Evolutionary conservation across 2,329 filamentous ascomycete genomes (phyloP), one percentile per base, ranked within the genome.

Genomic region (Cytospora schulzeri): DNA sequence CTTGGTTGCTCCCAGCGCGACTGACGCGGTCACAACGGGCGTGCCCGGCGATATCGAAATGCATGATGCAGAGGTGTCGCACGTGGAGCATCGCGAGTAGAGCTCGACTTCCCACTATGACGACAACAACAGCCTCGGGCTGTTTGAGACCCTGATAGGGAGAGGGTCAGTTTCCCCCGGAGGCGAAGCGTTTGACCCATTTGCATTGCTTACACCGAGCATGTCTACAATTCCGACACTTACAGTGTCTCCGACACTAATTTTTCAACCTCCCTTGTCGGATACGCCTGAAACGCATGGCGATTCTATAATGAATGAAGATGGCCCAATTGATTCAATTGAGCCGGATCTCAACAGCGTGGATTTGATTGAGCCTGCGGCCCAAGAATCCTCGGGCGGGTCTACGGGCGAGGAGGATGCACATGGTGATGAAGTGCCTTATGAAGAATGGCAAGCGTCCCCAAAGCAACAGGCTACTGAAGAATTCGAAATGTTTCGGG

Each of bases 11-110:
- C 38, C 53, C 38, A 56, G 38, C 12, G 28, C 41, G 24, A 54
- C 59, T 7, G 59, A 35, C 5, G 52, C 48, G 38, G 29, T 56
- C 59, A 50, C 48, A 38, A 38, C 45, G 33, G 55, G 41, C 38
- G 11, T 56, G 22, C 45, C n/a, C 8, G 45, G 9, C 38, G 60
- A 62, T 11, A 9, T 62, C 41, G 60, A 62, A 28, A 62, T 62
- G 60, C 60, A 56, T 52, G 60, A 62, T 33, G 52, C 60, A 56
- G 60, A 62, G 41, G 60, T 62, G 17, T 48, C 60, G 35, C 38
- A 56, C 53, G 60, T 62, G 55, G 60, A 62, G 26, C 60, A 62
- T 56, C 53, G 41, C 60, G 60, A 62, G 60, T 62, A 62, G 60
- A 54, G 31, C 60, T 56, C 60, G 60, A 35, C 26, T 50, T 48